Percentiles rank a stretch among this genome's conserved stretches.
Evolutionary conservation across 129 eudicot species (phyloP).

Genomic region (Saussurea involucrata): DNA sequence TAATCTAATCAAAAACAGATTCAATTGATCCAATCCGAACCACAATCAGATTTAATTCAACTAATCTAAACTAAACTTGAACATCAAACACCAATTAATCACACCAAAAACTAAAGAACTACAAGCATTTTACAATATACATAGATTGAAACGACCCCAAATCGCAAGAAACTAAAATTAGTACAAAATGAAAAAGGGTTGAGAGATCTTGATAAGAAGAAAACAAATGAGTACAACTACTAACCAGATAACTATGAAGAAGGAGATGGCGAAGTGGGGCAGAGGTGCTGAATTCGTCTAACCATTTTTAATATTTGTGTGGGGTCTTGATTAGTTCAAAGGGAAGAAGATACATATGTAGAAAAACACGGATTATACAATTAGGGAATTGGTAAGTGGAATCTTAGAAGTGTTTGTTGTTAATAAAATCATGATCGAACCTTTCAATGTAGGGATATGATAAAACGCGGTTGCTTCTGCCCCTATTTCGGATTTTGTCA

Average conservation of each 20-base stretch:
- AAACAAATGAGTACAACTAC: not conserved
- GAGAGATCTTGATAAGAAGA: conserved; percentile 12
- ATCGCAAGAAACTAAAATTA: not conserved
- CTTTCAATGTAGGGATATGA: not conserved
- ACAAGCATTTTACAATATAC: conserved; percentile 1
- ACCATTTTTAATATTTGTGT: not conserved
- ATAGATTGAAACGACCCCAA: not conserved
- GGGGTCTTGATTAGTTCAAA: conserved; percentile 21
- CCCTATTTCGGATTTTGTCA: conserved; percentile 8
- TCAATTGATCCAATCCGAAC: not conserved
- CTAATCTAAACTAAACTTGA: not conserved
- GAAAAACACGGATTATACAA: conserved; percentile 1
- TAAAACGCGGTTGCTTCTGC: conserved; percentile 19
- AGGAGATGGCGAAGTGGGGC: conserved; percentile 18
- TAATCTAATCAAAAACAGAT: conserved; percentile 14
- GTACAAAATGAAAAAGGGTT: conserved; percentile 7
- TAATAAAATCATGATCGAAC: not conserved
- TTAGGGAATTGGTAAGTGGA: not conserved
- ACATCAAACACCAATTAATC: conserved; percentile 1
- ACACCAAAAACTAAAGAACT: not conserved
- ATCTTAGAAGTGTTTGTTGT: not conserved
- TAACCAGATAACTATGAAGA: conserved; percentile 15
- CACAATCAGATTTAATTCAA: not conserved
- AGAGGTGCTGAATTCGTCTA: conserved; percentile 27
- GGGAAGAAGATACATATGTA: conserved; percentile 4